Evolutionary conservation across 192 early-diverging fungal species (phyloP), one percentile per base, ranked within the genome.

Genomic region (Podila verticillata): DNA sequence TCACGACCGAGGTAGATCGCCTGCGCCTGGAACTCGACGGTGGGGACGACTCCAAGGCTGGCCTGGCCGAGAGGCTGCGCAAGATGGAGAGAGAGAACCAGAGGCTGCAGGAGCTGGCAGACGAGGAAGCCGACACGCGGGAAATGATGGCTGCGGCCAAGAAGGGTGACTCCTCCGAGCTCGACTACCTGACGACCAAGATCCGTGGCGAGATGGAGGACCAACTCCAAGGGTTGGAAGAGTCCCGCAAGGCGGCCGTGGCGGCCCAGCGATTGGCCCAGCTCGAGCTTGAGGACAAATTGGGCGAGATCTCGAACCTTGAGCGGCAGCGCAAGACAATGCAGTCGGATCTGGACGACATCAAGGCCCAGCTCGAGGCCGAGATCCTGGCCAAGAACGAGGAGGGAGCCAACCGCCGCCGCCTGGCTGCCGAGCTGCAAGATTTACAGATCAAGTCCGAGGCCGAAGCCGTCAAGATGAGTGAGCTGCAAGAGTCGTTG

Each of bases 271-370:
- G 93, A 28, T 81, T 94, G 24, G 87, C 88, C 3, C 84, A 92
- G 64, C 93, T 93, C 66, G 95, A 95, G 70, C 70, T 93, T 47
- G 95, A 96, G 64, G 93, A 94, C 74, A 93, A 91, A 84, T 82
- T 87, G 51, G 85, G 88, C 68, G 92, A 93, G 70, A 84, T 95
- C 56, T 81, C 85, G 12, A 90, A 89, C 35, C 60, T 89, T 60
- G 95, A 96, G 63, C 85, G 92, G 57, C 86, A 87, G 61, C 87
- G 85, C 47, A 85, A 85, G 63, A 82, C 89, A 12, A 66, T 91
- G n/a, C 88, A 90, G 64, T 32, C 83, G 0, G 91, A 93, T 61
- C 70, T 92, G 10, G 88, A 89, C 19, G 90, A 94, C 29, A 69
- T 93, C 54, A 88, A 90, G 80, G 54, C 73, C 7, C 82, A 81